Base-by-base conservation (phyloP, 2,329 filamentous ascomycete species). In the Ploettnerulaceae sp. region DNA sequence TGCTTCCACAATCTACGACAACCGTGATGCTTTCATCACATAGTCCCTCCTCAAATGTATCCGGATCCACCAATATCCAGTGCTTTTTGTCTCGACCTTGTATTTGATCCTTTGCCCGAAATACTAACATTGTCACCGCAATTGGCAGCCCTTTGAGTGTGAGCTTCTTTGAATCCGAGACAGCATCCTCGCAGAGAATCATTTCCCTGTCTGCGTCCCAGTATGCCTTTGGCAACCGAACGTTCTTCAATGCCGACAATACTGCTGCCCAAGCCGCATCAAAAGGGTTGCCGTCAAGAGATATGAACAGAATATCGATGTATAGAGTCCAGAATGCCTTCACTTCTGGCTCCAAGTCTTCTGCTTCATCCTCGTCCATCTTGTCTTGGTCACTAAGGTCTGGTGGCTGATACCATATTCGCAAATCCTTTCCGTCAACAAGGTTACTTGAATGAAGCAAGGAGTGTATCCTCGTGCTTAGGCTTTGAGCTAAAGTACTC, bases 261-360 rank as follows among this genome's bases (percentile, higher is more conserved):
- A 94, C 75, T 9, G 89, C 82, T 1, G 84, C 77, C 90, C 91
- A 97, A 0, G 89, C 88, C 0, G 88, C 86, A 61, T 98, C 91
- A 55, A 97, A 90, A 1, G 89, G 80, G 60, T 93, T 95, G 5
- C 91, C 91, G 54, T 95, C 90, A 39, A 95, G 81, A 0, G 88
- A 94, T 56, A 98, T 84, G 68, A 95, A 93, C 62, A 96, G 78
- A n/a, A 96, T 75, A 63, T 97, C 91, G 55, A 98, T 86, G 67
- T 95, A 96, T 15, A 98, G 79, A 7, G 87, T 83, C 93, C 91
- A 98, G 66, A 94, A 97, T 0, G 85, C 93, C 64, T 86, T 91
- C 8, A 91, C 67, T 52, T 81, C 74, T 6, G 65, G 64, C 26
- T 65, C 65, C 43, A 64, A 51, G 3, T 61, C 59, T 7, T 62